Conservation (phyloP, 2,329 filamentous ascomycete genomes). For the Massarina eburnea region DNA sequence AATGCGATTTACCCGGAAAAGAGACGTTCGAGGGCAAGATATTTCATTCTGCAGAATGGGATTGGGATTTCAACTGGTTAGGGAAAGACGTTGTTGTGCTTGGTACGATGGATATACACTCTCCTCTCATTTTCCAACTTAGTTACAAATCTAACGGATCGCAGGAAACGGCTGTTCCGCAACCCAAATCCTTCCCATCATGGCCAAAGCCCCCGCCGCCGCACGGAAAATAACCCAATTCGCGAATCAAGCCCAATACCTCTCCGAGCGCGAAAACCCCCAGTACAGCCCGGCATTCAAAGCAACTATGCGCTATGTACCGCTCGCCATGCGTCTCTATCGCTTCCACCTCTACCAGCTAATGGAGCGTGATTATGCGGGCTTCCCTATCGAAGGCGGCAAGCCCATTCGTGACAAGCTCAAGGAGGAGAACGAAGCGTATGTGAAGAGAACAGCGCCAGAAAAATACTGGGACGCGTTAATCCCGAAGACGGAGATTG, state of each 20-base stretch:
- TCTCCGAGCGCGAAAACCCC: conserved; percentile 49
- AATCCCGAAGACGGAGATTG: conserved; percentile 49
- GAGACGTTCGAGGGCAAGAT: conserved; percentile 46
- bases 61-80: conserved; percentile 55
- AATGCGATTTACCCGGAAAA: conserved; percentile 48
- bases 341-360: conserved; percentile 46
- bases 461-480: conserved; percentile 48
- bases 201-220: conserved; percentile 39
- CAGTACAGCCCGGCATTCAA: conserved; percentile 46
- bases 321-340: conserved; percentile 49
- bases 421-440: conserved; percentile 44
- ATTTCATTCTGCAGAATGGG: conserved; percentile 40
- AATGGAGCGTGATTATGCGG: conserved; percentile 49
- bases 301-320: conserved; percentile 49
- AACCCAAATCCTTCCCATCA: conserved; percentile 52
- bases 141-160: conserved; percentile 1
- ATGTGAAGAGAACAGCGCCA: conserved; percentile 49
- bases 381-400: conserved; percentile 45
- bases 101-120: conserved; percentile 20
- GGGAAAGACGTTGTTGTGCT: conserved; percentile 35
- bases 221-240: conserved; percentile 51
- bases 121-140: background rate
- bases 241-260: conserved; percentile 54
- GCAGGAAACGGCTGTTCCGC: conserved; percentile 52
- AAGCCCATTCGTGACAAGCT: conserved; percentile 39